These are phyloP conservation scores for Punica granatum DNA, from an alignment of 345 rosid genomes.

Conservation along the genomic window DNA sequence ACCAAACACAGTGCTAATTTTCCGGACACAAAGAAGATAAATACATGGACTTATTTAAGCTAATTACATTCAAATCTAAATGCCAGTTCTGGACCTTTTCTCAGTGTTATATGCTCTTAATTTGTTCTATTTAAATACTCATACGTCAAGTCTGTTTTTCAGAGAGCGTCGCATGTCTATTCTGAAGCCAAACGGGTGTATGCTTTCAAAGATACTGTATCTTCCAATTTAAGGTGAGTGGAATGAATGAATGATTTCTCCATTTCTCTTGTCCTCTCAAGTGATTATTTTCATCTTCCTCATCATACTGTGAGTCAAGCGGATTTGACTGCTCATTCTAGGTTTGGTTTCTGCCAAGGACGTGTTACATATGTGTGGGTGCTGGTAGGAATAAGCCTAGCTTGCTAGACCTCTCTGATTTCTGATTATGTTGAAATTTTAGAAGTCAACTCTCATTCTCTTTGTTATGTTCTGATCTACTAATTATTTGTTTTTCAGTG, in stretches of 20 bases:
- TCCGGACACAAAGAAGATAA: not conserved
- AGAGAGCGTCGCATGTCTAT: constrained; percentile 92
- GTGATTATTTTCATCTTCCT: not conserved
- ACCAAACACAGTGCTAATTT: too few species aligned
- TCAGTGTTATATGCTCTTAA: not conserved
- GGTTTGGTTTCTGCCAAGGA: not conserved
- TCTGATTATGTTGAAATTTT: not conserved
- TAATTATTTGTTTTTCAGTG: constrained; percentile 38
- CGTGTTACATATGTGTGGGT: not conserved
- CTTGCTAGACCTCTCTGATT: not conserved
- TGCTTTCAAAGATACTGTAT: constrained; percentile 78
- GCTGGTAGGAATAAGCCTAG: not conserved
- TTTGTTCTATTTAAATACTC: not conserved
- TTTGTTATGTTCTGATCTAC: not conserved
- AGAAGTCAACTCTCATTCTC: not conserved
- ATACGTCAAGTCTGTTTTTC: constrained; percentile 11
- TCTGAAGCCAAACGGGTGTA: constrained; percentile 83
- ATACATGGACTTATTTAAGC: not conserved
- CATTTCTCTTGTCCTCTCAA: not conserved
- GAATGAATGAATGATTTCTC: not conserved
- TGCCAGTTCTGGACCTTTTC: not conserved
- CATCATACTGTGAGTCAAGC: not conserved
- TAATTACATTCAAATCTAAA: not conserved
- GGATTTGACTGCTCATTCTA: not conserved
- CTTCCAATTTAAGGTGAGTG: constrained; percentile 52